Conservation (phyloP, 2,329 filamentous ascomycete species). For the Fusarium robinianum region DNA sequence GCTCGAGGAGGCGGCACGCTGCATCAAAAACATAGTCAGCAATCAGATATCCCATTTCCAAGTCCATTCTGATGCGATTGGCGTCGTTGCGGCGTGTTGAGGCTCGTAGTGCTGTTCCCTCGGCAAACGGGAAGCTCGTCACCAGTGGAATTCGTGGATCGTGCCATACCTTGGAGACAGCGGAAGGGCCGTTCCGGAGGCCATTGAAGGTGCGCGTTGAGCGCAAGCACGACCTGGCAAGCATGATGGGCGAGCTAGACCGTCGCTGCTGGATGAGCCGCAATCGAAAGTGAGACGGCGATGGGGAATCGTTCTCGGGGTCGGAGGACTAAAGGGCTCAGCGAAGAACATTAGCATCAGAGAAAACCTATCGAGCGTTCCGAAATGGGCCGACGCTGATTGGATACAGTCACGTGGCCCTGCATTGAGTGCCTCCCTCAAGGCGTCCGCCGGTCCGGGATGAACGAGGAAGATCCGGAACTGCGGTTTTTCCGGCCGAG, state of each 20-base stretch:
- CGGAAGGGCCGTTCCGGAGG: conserved; percentile 73
- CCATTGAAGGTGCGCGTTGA: conserved; percentile 83
- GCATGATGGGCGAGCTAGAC: conserved; percentile 69
- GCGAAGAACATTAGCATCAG: conserved; percentile 44
- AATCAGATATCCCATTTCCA: conserved; percentile 28
- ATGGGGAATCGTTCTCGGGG: conserved; percentile 46
- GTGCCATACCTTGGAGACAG: conserved; percentile 73
- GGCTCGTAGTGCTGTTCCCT: conserved; percentile 40
- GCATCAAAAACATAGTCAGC: conserved; percentile 46
- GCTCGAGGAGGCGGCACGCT: conserved; percentile 74
- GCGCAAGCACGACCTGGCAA: conserved; percentile 90
- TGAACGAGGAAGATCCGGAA: too few relatives aligned
- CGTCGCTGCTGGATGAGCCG: conserved; percentile 45
- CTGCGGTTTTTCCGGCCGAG: conserved; percentile 30
- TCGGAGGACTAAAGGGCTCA: conserved; percentile 47
- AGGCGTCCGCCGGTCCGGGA: conserved; percentile 27
- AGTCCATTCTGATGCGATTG: conserved; percentile 37
- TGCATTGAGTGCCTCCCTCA: conserved; percentile 22
- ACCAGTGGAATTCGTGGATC: conserved; percentile 37
- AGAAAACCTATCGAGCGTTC: conserved; percentile 50
- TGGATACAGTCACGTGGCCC: conserved; percentile 45
- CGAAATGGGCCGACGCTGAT: conserved; percentile 51
- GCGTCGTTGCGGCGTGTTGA: conserved; percentile 29
- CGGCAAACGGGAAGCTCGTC: conserved; percentile 40
- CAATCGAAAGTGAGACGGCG: conserved; percentile 44